phyloP scores from a whole-genome alignment of 257 asterid genomes.

The Thymus mandschuricus region DNA sequence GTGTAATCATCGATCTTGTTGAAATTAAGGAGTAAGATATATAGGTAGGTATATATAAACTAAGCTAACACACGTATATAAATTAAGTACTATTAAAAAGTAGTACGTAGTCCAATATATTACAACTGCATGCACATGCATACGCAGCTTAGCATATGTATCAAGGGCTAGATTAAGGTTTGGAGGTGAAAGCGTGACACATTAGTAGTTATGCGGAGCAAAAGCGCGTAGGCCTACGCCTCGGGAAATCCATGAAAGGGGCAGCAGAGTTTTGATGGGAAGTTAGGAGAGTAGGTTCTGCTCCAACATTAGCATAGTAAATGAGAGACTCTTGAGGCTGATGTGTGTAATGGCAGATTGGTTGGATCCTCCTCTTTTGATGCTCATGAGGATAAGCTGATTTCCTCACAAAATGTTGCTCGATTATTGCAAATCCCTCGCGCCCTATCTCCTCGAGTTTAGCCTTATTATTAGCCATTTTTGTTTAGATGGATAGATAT shows the following conservation, averaged over 20 bases:
- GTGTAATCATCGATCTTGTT: no score
- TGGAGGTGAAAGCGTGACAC: not conserved
- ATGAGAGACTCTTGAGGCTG: constrained; percentile 34
- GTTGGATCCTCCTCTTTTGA: constrained; percentile 14
- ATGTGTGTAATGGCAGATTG: constrained; percentile 18
- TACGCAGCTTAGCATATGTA: no score
- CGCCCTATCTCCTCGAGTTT: constrained; percentile 42
- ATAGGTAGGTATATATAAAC: no score
- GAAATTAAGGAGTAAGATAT: no score
- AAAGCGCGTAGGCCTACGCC: constrained; percentile 8
- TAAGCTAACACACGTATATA: no score
- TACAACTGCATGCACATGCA: no score
- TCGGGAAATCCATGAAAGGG: constrained; percentile 22
- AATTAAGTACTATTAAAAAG: no score
- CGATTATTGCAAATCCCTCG: constrained; percentile 45
- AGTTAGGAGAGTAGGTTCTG: constrained; percentile 23
- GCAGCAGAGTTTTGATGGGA: constrained; percentile 20
- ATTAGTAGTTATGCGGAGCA: not conserved
- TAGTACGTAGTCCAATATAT: no score
- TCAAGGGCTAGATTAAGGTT: no score
- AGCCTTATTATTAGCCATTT: constrained; percentile 17
- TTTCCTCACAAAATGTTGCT: constrained; percentile 26
- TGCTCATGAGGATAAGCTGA: constrained; percentile 1
- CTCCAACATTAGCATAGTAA: not conserved
- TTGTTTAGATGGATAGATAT: not conserved